A percentile compares a stretch with the other conserved stretches of the same genome.
phyloP scores from a whole-genome alignment of 768 basidiomycete species.

The Tricholoma matsutake region DNA sequence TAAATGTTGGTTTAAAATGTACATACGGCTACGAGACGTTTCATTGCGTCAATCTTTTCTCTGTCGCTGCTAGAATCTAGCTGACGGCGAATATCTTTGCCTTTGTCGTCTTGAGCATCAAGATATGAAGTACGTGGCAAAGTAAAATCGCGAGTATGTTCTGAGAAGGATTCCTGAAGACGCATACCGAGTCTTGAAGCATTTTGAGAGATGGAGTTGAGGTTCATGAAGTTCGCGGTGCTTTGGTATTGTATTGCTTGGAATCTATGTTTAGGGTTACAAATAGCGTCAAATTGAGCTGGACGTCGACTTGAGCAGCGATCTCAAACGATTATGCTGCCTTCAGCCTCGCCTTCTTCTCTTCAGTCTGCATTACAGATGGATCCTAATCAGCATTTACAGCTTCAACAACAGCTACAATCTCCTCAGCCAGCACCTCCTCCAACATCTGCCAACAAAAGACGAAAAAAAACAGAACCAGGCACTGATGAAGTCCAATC shows the following conservation, averaged over 20 bases:
- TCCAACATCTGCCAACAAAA: constrained; percentile 37
- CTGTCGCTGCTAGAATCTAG: constrained; percentile 85
- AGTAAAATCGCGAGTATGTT: constrained; percentile 72
- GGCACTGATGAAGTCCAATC: constrained; percentile 52
- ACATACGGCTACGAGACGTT: constrained; percentile 86
- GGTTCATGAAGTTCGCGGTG: constrained; percentile 17
- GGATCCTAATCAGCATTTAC: constrained; percentile 56
- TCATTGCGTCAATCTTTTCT: constrained; percentile 94
- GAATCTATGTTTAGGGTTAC: constrained; percentile 7
- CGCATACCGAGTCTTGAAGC: constrained; percentile 80
- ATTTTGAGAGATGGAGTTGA: constrained; percentile 70
- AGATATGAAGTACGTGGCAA: constrained; percentile 60
- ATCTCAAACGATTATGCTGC: constrained; percentile 32
- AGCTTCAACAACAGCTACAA: constrained; percentile 40
- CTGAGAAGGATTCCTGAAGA: constrained; percentile 78
- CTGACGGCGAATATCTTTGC: constrained; percentile 79
- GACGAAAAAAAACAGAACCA: constrained; percentile 55
- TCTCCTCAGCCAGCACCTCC: constrained; percentile 24
- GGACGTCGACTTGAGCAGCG: constrained; percentile 27
- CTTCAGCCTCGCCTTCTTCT: constrained; percentile 40
- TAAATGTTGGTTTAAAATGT: not conserved
- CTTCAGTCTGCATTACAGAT: constrained; percentile 66
- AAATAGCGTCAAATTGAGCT: constrained; percentile 32
- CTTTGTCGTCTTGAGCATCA: constrained; percentile 75
- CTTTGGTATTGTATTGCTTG: too few relatives aligned